Evolutionary conservation across 2,329 filamentous ascomycete species (phyloP).

Genomic region (Monilinia fructigena): DNA sequence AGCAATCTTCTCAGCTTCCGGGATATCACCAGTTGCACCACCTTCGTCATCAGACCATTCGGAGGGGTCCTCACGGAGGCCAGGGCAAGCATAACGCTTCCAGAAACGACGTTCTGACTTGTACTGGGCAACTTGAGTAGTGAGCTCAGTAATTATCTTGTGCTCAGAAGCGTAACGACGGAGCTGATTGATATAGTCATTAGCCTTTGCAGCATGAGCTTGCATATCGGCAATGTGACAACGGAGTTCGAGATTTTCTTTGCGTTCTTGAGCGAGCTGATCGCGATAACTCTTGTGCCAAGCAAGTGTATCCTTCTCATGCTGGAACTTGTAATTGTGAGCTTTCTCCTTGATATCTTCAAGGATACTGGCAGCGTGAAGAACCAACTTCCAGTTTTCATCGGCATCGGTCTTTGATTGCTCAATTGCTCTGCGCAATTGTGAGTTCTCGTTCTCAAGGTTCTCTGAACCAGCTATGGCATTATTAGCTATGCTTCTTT

Average conservation of each 20-base stretch:
- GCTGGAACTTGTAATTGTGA: conserved; percentile 64
- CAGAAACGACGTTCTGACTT: conserved; percentile 63
- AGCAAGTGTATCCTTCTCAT: conserved; percentile 58
- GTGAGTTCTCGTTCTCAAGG: conserved; percentile 59
- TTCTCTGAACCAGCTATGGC: conserved; percentile 43
- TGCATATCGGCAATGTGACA: conserved; percentile 69
- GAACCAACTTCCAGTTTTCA: conserved; percentile 56
- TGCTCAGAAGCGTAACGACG: conserved; percentile 57
- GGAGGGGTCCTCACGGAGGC: conserved; percentile 54
- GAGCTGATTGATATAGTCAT: conserved; percentile 57
- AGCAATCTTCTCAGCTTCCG: conserved; percentile 31
- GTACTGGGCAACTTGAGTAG: conserved; percentile 52
- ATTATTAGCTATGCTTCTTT: conserved; percentile 24
- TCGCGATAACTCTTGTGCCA: conserved; percentile 67
- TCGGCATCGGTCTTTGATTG: conserved; percentile 60
- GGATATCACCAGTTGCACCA: conserved; percentile 57
- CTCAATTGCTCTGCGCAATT: conserved; percentile 61
- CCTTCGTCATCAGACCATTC: conserved; percentile 59
- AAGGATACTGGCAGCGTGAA: conserved; percentile 56
- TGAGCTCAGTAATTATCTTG: conserved; percentile 52
- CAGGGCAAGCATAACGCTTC: conserved; percentile 65
- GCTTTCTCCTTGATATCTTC: conserved; percentile 60
- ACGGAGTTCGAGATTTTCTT: conserved; percentile 61
- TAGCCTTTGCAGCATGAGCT: conserved; percentile 56
- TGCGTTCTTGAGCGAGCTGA: conserved; percentile 63